These are phyloP conservation scores for Hippophae tibetana DNA, from an alignment of 306 rosid genomes.

Conservation along the genomic window DNA sequence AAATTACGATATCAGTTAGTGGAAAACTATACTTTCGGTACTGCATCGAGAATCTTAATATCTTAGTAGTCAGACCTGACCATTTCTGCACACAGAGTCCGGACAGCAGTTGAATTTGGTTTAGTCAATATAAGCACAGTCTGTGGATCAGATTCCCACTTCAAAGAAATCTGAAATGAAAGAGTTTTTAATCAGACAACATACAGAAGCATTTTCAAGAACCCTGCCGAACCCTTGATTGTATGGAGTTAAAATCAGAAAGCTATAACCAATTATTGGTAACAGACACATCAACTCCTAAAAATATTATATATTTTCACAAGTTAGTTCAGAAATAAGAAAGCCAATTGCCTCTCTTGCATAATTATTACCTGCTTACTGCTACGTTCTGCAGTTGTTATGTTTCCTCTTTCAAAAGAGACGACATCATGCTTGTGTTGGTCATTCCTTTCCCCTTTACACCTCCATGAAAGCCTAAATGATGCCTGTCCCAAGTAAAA, in stretches of 20 bases:
- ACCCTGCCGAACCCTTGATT: conserved; percentile 4
- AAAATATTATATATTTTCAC: neutral
- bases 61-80: conserved; percentile 49
- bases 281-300: neutral
- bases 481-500: conserved; percentile 49
- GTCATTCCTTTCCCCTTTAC: conserved; percentile 78
- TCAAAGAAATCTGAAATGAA: conserved; percentile 80
- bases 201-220: neutral
- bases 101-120: conserved; percentile 83
- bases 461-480: conserved; percentile 83
- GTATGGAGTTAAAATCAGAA: conserved; percentile 4
- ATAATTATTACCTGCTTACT: conserved; percentile 71
- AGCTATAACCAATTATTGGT: neutral
- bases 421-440: conserved; percentile 87
- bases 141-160: conserved; percentile 90
- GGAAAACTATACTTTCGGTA: conserved; percentile 8
- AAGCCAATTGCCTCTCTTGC: conserved; percentile 12
- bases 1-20: neutral
- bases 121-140: conserved; percentile 82
- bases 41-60: conserved; percentile 8
- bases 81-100: conserved; percentile 77
- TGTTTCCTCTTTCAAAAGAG: conserved; percentile 90
- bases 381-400: conserved; percentile 91
- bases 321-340: conserved; percentile 14
- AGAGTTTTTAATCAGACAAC: conserved; percentile 26